phyloP scores from a whole-genome alignment of 306 rosid species.

The Adenanthera pavonina region DNA sequence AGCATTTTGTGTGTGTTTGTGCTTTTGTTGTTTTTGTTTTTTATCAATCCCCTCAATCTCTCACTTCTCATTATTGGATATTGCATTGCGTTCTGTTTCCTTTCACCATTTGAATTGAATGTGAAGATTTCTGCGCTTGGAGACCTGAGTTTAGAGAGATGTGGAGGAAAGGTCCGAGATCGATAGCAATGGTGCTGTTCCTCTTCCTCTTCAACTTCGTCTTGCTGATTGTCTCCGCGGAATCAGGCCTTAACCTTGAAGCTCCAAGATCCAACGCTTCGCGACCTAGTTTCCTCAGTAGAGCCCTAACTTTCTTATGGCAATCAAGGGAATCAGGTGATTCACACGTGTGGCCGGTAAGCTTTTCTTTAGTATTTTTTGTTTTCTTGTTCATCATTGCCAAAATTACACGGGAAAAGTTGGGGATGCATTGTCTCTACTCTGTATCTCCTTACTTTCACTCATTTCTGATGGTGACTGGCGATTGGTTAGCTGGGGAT shows the following conservation, averaged over 20 bases:
- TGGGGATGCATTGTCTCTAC: too few relatives aligned
- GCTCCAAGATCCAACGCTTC: conserved; percentile 35
- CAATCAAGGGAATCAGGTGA: conserved; percentile 56
- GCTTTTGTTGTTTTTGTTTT: too few relatives aligned
- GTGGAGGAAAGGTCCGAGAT: conserved; percentile 42
- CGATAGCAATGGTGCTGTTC: background rate
- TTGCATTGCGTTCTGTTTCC: too few relatives aligned
- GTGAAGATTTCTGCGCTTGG: background rate
- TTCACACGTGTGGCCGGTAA: conserved; percentile 89
- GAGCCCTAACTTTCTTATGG: conserved; percentile 70
- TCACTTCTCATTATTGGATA: background rate
- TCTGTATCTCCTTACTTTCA: background rate
- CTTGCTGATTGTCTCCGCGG: conserved; percentile 47
- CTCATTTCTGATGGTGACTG: too few relatives aligned
- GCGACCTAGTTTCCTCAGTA: conserved; percentile 38
- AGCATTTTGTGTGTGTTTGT: too few relatives aligned
- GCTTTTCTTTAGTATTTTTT: background rate
- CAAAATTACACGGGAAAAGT: too few relatives aligned
- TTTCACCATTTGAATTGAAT: background rate
- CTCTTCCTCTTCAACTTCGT: conserved; percentile 41
- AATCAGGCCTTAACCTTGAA: conserved; percentile 51
- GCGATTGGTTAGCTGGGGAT: too few relatives aligned
- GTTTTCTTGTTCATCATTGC: too few relatives aligned
- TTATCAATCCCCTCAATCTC: background rate
- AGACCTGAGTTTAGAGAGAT: background rate